Evolutionary conservation across 2,329 filamentous ascomycete species (phyloP), one percentile per base, ranked within the genome.

Genomic region (Huntiella moniliformis): DNA sequence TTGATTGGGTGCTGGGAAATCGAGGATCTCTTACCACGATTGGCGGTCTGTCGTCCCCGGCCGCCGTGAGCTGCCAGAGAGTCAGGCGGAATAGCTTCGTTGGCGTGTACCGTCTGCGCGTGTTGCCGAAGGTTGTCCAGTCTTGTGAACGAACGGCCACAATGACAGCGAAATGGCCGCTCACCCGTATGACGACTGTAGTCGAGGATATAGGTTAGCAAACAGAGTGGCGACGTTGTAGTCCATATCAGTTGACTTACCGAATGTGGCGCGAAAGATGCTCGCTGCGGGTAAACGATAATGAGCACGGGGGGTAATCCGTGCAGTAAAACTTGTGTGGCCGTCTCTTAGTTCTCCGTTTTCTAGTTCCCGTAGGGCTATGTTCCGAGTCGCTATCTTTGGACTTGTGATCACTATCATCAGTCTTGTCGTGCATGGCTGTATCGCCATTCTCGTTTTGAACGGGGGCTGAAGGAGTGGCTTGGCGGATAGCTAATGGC

Each of bases 311-410:
- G 18, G 88, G 88, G 55, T 85, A 96, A 31, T 94, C 86, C 3
- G 82, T 92, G 63, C 91, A 98, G 62, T 88, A 95, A 62, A 98
- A 98, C 39, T 85, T 77, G 60, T 95, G 86, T 0, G 86, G 85
- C 62, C 94, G 94, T 65, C 94, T 95, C 72, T 95, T 96, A 8
- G 34, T 33, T 65, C 92, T 93, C 44, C 73, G 78, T 6, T 82
- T 80, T 51, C 79, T 74, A n/a, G 68, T 67, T 37, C 75, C 66
- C 56, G 80, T 77, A 8, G 45, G 42, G 15, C 44, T 44, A 5
- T 37, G 43, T 35, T 49, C 47, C 6, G 47, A 49, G 17, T 45
- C 43, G 11, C 43, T 46, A 12, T 36, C 47, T 11, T 46, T 38
- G 12, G 38, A 41, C 32, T 32, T 35, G 13, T 31, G 37, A 4